These are phyloP conservation scores for Aurifilum marmelostoma DNA, from an alignment of 2,329 filamentous ascomycete species.

Conservation along the genomic window DNA sequence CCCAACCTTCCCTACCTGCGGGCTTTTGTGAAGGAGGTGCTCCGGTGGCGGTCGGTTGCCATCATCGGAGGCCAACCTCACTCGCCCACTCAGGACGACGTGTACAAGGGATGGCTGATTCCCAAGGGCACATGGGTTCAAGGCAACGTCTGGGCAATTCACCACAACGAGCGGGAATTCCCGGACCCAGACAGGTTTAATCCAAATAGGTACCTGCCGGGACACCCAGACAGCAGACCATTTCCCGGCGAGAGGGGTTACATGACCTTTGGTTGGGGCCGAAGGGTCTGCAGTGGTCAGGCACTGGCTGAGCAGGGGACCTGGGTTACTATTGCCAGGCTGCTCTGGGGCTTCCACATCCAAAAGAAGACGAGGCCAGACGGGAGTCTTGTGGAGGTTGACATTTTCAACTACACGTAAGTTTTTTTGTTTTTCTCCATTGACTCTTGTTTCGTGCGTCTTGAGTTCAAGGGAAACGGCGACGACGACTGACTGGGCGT, in stretches of 20 bases:
- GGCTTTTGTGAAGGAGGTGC: slow-evolving; percentile 58
- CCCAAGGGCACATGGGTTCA: slow-evolving; percentile 54
- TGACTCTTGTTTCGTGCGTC: neutral
- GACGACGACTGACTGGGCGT: no score
- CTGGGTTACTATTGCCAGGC: slow-evolving; percentile 59
- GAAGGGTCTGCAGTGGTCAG: slow-evolving; percentile 57
- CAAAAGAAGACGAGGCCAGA: slow-evolving; percentile 41
- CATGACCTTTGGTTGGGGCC: slow-evolving; percentile 61
- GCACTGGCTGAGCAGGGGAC: slow-evolving; percentile 62
- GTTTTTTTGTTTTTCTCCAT: slow-evolving; percentile 31
- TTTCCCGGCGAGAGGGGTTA: slow-evolving; percentile 55
- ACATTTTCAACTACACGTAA: slow-evolving; percentile 61
- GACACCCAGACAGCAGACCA: slow-evolving; percentile 43
- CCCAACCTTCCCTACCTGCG: slow-evolving; percentile 55
- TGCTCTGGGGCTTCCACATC: slow-evolving; percentile 62
- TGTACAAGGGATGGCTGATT: slow-evolving; percentile 52
- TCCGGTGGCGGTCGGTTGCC: slow-evolving; percentile 59
- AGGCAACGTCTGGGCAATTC: slow-evolving; percentile 55
- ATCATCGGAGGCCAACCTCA: slow-evolving; percentile 56
- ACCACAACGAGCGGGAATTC: slow-evolving; percentile 51
- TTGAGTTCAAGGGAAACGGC: no score
- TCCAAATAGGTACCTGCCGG: slow-evolving; percentile 46
- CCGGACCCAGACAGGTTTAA: slow-evolving; percentile 50
- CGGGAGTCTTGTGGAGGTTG: slow-evolving; percentile 54
- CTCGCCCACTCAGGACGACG: slow-evolving; percentile 50